A percentile compares a stretch with the other conserved stretches of the same genome.
Conservation (phyloP, 176 grass and related monocot species). For the Alloteropsis semialata region DNA sequence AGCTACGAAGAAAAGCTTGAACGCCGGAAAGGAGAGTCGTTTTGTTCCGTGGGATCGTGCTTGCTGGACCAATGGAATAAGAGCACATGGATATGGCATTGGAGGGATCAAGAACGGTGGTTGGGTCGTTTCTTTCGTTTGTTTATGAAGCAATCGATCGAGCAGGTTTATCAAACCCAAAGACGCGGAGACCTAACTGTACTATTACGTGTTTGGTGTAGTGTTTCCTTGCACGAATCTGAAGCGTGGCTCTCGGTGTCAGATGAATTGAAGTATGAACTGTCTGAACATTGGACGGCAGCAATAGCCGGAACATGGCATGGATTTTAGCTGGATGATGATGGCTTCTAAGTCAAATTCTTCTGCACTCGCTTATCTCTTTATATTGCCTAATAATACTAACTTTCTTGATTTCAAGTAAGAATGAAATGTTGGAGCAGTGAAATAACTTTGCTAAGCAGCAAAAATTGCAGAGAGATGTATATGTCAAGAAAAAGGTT, state of each 20-base stretch:
- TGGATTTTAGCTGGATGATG: neutral
- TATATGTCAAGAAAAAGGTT: neutral
- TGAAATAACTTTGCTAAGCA: neutral
- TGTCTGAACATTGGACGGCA: neutral
- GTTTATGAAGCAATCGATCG: neutral
- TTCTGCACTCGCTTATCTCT: neutral
- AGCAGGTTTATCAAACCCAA: neutral
- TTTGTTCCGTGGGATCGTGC: neutral
- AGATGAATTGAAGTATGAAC: neutral
- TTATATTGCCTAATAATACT: neutral
- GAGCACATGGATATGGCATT: conserved; percentile 25
- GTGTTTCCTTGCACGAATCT: neutral
- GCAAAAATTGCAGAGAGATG: neutral
- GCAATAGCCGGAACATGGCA: neutral
- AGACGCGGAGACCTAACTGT: neutral
- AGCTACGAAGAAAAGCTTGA: neutral
- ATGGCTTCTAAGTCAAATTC: neutral
- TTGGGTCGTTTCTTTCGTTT: neutral
- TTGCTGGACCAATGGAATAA: neutral
- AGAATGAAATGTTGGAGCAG: neutral
- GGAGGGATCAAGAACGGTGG: neutral
- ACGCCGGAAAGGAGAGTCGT: neutral
- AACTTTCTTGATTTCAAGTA: neutral
- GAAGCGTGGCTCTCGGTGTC: neutral
- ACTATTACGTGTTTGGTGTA: neutral